Conservation (phyloP, 2,329 filamentous ascomycete genomes). For the Trichoderma endophyticum region DNA sequence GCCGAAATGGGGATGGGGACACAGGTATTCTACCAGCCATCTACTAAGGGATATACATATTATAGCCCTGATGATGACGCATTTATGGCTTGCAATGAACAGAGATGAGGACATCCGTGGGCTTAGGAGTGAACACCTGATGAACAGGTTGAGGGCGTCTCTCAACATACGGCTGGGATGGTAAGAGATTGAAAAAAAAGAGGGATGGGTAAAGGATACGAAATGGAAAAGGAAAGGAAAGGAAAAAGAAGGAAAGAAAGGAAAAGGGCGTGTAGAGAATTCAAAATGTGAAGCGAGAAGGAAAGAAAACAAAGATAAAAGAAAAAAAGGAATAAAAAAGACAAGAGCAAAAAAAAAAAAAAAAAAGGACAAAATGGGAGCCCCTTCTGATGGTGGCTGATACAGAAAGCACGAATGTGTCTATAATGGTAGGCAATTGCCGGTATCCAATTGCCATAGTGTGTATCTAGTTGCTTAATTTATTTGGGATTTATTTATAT, state of each 20-base stretch:
- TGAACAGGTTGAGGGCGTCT: not conserved
- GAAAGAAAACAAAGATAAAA: not conserved
- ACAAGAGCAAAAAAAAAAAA: not conserved
- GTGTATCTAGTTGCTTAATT: not conserved
- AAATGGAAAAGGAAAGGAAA: not conserved
- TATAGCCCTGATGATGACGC: not conserved
- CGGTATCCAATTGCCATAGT: not conserved
- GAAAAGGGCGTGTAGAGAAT: too few species aligned
- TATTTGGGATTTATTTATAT: not conserved
- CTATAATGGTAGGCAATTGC: not conserved
- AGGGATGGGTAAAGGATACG: not conserved
- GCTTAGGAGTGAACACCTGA: not conserved
- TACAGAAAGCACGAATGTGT: not conserved
- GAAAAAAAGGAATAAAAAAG: not conserved
- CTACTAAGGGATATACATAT: not conserved
- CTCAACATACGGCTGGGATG: not conserved
- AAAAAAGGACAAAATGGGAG: not conserved
- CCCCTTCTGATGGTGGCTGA: not conserved
- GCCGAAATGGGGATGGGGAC: not conserved
- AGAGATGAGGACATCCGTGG: not conserved
- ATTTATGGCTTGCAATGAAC: not conserved
- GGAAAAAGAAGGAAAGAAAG: not conserved
- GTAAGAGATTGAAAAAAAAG: not conserved
- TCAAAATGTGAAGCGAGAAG: too few species aligned
- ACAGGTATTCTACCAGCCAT: not conserved